Conservation (phyloP, 306 rosid genomes). For the Sophora flavescens region DNA sequence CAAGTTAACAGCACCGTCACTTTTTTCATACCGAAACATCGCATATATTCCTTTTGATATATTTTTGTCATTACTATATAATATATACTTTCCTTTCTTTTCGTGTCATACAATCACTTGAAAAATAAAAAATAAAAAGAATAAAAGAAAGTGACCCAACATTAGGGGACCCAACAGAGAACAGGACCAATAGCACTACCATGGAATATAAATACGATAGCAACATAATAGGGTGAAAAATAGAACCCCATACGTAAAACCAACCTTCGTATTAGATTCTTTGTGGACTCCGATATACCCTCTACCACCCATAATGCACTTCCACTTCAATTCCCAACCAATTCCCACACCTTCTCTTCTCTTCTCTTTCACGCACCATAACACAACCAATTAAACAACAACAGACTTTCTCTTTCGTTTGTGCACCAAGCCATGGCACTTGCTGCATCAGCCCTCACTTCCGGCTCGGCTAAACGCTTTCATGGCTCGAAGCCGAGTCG, state of each 20-base stretch:
- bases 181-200: neutral
- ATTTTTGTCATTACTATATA: no score
- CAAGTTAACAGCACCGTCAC: no score
- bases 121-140: no score
- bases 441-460: neutral
- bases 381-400: neutral
- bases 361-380: neutral
- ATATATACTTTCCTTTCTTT: no score
- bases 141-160: no score
- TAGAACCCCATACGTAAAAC: conserved; percentile 34
- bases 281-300: neutral
- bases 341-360: neutral
- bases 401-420: neutral
- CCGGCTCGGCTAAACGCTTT: conserved; percentile 54
- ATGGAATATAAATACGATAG: conserved; percentile 37
- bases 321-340: neutral
- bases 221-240: neutral
- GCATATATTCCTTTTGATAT: no score
- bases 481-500: conserved; percentile 55
- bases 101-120: no score
- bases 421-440: neutral
- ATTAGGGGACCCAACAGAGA: neutral
- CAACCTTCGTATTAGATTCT: conserved; percentile 23
- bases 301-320: neutral
- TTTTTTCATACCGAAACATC: no score